Conservation (phyloP, 1,139 yeast genomes). For the Yamadazyma sp. region DNA sequence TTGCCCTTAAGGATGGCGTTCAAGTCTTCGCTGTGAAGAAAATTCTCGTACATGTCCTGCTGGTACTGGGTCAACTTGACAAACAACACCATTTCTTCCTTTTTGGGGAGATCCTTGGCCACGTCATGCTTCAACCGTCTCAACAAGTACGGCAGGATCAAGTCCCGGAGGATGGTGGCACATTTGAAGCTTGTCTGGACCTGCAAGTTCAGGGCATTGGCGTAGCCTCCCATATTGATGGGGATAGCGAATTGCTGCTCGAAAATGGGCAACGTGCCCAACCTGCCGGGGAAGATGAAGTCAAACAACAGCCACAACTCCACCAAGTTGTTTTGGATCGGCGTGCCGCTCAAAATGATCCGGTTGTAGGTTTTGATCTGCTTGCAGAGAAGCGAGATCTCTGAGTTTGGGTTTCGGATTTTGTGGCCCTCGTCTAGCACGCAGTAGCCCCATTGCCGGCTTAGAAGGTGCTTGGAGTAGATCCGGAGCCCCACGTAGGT, state of each 20-base stretch:
- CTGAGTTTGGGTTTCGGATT: constrained; percentile 91
- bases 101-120: constrained; percentile 93
- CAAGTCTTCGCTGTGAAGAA: constrained; percentile 75
- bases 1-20: constrained; percentile 72
- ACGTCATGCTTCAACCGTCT: constrained; percentile 91
- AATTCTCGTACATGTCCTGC: constrained; percentile 68
- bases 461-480: constrained; percentile 68
- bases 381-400: constrained; percentile 81
- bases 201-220: constrained; percentile 93
- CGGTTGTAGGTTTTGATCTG: constrained; percentile 79
- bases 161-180: constrained; percentile 84
- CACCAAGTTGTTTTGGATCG: constrained; percentile 87
- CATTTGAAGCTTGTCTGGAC: constrained; percentile 96
- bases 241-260: constrained; percentile 91
- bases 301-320: constrained; percentile 96
- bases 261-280: constrained; percentile 93
- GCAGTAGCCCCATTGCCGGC: constrained; percentile 83
- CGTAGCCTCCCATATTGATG: constrained; percentile 96
- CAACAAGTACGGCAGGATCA: constrained; percentile 84
- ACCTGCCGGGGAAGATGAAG: constrained; percentile 88
- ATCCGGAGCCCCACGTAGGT: constrained; percentile 88
- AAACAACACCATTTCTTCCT: constrained; percentile 90
- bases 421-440: constrained; percentile 96
- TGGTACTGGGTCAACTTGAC: constrained; percentile 82
- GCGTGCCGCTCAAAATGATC: constrained; percentile 90